phyloP scores from a whole-genome alignment of 2,329 filamentous ascomycete genomes.

The Talaromyces rugulosus region DNA sequence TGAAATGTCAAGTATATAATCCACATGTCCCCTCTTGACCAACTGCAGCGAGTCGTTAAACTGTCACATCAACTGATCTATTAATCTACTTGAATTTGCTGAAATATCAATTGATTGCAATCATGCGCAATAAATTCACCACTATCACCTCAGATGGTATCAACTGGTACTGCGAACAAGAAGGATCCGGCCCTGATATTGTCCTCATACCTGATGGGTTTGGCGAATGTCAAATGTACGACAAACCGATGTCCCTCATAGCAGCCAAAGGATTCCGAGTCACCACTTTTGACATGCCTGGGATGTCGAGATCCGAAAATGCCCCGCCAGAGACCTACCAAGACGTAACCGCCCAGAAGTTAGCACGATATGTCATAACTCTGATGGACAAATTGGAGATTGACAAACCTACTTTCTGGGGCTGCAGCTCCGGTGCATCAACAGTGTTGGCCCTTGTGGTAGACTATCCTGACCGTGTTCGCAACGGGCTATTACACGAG shows the following conservation, averaged over 20 bases:
- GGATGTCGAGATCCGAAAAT: slow-evolving; percentile 1
- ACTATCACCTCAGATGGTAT: not conserved
- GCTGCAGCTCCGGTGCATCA: not conserved
- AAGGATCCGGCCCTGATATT: not conserved
- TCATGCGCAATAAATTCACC: not conserved
- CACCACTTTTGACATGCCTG: not conserved
- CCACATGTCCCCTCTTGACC: too few species aligned
- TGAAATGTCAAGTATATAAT: too few species aligned
- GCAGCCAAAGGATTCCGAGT: not conserved
- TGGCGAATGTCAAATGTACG: not conserved
- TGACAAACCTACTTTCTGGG: not conserved
- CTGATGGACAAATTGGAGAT: not conserved
- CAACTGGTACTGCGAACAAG: not conserved
- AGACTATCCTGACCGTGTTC: too few species aligned
- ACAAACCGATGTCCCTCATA: not conserved
- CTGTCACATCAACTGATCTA: too few species aligned
- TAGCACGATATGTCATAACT: not conserved
- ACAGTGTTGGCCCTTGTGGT: not conserved
- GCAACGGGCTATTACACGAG: not conserved
- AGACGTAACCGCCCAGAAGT: not conserved
- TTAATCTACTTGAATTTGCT: too few species aligned
- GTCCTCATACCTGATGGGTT: not conserved
- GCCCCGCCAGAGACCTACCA: not conserved
- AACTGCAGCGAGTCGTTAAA: too few species aligned
- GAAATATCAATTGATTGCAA: too few species aligned